Conservation (phyloP, 2,329 filamentous ascomycete genomes). For the Hortaea sp. region DNA sequence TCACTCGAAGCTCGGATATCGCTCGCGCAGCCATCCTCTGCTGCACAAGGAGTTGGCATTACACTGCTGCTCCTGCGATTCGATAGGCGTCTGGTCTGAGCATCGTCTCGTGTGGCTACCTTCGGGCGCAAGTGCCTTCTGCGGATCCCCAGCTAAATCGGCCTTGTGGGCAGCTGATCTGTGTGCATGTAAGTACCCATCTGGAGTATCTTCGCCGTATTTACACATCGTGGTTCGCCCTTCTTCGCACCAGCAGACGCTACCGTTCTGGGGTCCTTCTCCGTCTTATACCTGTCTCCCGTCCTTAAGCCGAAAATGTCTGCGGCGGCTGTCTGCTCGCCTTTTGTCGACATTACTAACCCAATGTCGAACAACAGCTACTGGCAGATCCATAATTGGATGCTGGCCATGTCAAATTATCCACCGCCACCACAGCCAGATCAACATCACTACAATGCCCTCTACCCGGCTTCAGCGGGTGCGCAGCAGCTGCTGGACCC, state of each 20-base stretch:
- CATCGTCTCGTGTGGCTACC: neutral
- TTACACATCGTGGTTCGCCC: constrained; percentile 1
- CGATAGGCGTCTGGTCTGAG: constrained; percentile 1
- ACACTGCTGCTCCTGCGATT: neutral
- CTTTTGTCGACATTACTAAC: constrained; percentile 10
- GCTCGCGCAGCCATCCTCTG: constrained; percentile 1
- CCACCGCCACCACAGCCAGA: constrained; percentile 25
- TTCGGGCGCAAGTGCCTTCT: neutral
- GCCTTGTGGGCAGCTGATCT: neutral
- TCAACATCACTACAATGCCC: constrained; percentile 25
- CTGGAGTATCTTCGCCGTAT: constrained; percentile 3
- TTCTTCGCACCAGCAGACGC: neutral
- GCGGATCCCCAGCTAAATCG: neutral
- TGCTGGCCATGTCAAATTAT: constrained; percentile 28
- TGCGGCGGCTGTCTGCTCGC: constrained; percentile 2
- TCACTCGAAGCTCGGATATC: constrained; percentile 2
- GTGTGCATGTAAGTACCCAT: constrained; percentile 6
- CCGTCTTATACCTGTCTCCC: constrained; percentile 1
- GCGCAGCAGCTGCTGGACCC: constrained; percentile 24
- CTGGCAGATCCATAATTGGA: constrained; percentile 25
- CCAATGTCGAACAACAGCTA: constrained; percentile 25
- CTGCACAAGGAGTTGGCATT: neutral
- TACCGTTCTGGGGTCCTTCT: neutral
- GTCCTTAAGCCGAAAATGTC: constrained; percentile 5
- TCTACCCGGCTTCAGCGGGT: constrained; percentile 21